Evolutionary conservation across 2,329 filamentous ascomycete species (phyloP).

Genomic region (Hypoxylon rubiginosum): DNA sequence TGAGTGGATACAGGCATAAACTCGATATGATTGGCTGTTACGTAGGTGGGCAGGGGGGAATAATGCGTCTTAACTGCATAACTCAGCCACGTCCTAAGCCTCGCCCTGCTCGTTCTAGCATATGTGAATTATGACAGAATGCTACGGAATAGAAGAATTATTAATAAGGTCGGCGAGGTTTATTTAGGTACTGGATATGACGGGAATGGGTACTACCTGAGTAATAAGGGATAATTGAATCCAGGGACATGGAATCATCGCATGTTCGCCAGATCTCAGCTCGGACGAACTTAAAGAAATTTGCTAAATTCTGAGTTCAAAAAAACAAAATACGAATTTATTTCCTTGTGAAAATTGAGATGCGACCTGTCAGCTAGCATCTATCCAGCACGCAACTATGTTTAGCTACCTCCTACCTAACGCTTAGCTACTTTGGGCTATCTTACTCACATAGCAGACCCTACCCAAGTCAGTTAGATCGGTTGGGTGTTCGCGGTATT

Average conservation of each 20-base stretch:
- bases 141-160: not conserved
- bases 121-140: not conserved
- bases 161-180: not conserved
- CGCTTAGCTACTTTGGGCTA: not conserved
- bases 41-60: not conserved
- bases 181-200: not conserved
- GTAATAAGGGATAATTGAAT: not conserved
- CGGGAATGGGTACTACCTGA: too few species aligned
- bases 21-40: conserved; percentile 23
- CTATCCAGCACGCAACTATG: conserved; percentile 6
- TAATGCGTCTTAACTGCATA: conserved; percentile 32
- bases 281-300: too few species aligned
- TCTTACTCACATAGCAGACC: not conserved
- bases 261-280: not conserved
- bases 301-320: not conserved
- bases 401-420: conserved; percentile 4
- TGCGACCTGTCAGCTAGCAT: conserved; percentile 23
- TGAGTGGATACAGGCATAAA: conserved; percentile 34
- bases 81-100: conserved; percentile 24
- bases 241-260: not conserved
- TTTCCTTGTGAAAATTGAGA: conserved; percentile 17
- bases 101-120: not conserved
- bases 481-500: not conserved
- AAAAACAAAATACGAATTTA: not conserved
- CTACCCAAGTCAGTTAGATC: not conserved